Evolutionary conservation across 305 asterid species (phyloP).

Genomic region (Striga hermonthica): DNA sequence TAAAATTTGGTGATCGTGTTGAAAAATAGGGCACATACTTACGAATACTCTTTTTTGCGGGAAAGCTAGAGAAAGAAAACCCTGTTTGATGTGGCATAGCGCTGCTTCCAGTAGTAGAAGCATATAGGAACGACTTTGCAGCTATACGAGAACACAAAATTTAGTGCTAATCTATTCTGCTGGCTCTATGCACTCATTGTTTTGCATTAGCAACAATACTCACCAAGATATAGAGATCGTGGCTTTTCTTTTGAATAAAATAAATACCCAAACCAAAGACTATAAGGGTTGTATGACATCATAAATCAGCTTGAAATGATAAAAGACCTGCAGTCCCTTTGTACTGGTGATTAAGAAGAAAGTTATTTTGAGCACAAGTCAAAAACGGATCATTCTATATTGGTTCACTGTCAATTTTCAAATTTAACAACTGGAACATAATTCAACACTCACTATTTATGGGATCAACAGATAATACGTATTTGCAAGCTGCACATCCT

Average conservation of each 20-base stretch:
- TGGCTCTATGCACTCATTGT: background rate
- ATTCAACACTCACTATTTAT: slow-evolving; percentile 14
- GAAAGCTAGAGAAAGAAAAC: too few species aligned
- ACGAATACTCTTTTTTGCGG: too few species aligned
- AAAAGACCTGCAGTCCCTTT: background rate
- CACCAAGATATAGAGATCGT: slow-evolving; percentile 10
- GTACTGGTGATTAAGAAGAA: background rate
- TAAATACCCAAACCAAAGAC: background rate
- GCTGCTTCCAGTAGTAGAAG: background rate
- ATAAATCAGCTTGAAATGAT: slow-evolving; percentile 20
- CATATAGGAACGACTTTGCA: slow-evolving; percentile 1
- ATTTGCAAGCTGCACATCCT: slow-evolving; percentile 2
- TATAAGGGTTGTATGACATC: background rate
- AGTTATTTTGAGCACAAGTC: background rate
- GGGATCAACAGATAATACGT: background rate
- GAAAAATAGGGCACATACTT: too few species aligned
- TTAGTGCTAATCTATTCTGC: background rate
- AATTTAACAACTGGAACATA: slow-evolving; percentile 17
- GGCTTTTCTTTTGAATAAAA: background rate
- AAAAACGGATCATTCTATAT: slow-evolving; percentile 9
- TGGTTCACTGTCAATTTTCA: background rate
- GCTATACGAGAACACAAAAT: too few species aligned
- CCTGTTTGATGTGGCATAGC: too few species aligned
- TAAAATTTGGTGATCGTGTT: too few species aligned
- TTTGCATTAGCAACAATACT: slow-evolving; percentile 4